Percentiles rank a stretch among this genome's conserved stretches.
Evolutionary conservation across 2,329 filamentous ascomycete species (phyloP).

Genomic region (Colletotrichum trifolii): DNA sequence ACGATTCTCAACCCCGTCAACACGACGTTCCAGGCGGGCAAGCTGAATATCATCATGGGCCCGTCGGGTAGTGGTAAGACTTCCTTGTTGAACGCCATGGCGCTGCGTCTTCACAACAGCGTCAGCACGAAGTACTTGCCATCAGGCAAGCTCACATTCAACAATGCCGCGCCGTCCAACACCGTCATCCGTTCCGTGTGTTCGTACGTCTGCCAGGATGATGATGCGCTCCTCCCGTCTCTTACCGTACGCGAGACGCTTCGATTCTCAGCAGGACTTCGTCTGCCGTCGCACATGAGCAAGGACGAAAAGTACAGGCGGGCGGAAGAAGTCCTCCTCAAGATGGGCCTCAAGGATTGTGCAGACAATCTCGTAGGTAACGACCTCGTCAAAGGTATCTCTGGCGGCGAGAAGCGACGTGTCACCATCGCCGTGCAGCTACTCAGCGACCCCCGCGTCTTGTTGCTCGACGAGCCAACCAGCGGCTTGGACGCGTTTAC

Average conservation of each 20-base stretch:
- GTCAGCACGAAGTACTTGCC: conserved; percentile 70
- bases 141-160: conserved; percentile 74
- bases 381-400: conserved; percentile 80
- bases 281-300: conserved; percentile 77
- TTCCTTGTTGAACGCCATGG: conserved; percentile 78
- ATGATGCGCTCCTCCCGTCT: conserved; percentile 78
- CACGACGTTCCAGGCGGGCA: conserved; percentile 73
- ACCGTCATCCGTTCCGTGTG: conserved; percentile 77
- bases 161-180: conserved; percentile 74
- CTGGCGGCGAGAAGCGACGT: conserved; percentile 81
- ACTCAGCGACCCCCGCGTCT: conserved; percentile 77
- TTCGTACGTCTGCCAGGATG: conserved; percentile 83
- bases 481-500: conserved; percentile 83
- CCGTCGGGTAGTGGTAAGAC: conserved; percentile 84
- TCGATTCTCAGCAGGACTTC: conserved; percentile 75
- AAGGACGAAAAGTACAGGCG: conserved; percentile 73
- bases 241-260: conserved; percentile 82
- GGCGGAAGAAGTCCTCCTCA: conserved; percentile 77
- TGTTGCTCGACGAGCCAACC: conserved; percentile 81
- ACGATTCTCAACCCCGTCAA: conserved; percentile 75
- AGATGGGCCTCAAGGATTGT: conserved; percentile 83
- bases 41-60: conserved; percentile 82
- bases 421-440: conserved; percentile 84
- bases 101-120: conserved; percentile 71
- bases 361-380: conserved; percentile 80